phyloP scores from a whole-genome alignment of 1,284 basidiomycete species.

The Austroboletus niveus region DNA sequence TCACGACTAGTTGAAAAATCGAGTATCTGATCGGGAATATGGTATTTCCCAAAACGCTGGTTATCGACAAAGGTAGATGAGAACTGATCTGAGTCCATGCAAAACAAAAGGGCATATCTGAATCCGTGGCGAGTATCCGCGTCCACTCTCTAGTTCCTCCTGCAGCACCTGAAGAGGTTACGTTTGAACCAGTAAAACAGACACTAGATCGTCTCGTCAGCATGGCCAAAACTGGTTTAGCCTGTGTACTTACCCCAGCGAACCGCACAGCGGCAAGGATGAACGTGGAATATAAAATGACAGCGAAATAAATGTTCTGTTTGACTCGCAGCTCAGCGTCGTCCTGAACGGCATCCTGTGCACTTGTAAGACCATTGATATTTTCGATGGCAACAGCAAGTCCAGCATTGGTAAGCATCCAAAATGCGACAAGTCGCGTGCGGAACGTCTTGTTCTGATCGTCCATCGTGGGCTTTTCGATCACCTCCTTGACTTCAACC shows the following conservation, averaged over 20 bases:
- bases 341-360: slow-evolving; percentile 41
- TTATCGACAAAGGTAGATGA: slow-evolving; percentile 36
- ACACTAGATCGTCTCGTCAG: slow-evolving; percentile 49
- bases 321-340: slow-evolving; percentile 49
- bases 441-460: slow-evolving; percentile 94
- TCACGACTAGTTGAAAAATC: slow-evolving; percentile 23
- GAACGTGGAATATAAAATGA: slow-evolving; percentile 91
- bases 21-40: slow-evolving; percentile 21
- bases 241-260: slow-evolving; percentile 60
- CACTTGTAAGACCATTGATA: slow-evolving; percentile 69
- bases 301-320: slow-evolving; percentile 78
- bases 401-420: slow-evolving; percentile 83
- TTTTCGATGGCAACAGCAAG: slow-evolving; percentile 85
- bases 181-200: slow-evolving; percentile 81
- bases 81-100: slow-evolving; percentile 28
- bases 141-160: slow-evolving; percentile 51
- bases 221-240: not conserved
- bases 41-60: slow-evolving; percentile 12
- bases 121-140: not conserved
- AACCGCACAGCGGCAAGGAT: slow-evolving; percentile 80
- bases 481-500: slow-evolving; percentile 62
- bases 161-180: slow-evolving; percentile 80
- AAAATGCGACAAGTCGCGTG: slow-evolving; percentile 80
- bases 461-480: slow-evolving; percentile 86
- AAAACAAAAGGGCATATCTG: slow-evolving; percentile 17